Percentiles rank a stretch among this genome's conserved stretches.
phyloP scores from a whole-genome alignment of 352 stramenopile species.

The Phytophthora crassamura region DNA sequence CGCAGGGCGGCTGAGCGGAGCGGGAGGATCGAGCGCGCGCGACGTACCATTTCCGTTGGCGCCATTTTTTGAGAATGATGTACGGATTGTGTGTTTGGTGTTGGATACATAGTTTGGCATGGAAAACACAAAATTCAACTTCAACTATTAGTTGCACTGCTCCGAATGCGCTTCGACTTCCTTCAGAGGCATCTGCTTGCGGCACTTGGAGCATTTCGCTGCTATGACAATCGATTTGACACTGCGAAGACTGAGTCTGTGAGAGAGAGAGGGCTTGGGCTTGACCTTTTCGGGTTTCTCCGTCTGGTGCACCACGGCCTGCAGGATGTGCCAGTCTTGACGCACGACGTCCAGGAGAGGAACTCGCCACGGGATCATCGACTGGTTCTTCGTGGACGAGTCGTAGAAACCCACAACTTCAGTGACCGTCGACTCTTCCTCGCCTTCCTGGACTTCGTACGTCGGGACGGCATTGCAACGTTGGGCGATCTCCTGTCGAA shows the following conservation, averaged over 20 bases:
- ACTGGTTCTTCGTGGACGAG: constrained; percentile 32
- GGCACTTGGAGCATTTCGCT: constrained; percentile 52
- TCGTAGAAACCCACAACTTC: constrained; percentile 34
- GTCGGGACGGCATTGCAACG: constrained; percentile 28
- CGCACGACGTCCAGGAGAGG: constrained; percentile 25
- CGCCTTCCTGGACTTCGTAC: constrained; percentile 11
- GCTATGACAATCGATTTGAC: background rate
- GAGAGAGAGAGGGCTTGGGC: background rate
- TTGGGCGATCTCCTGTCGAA: constrained; percentile 36
- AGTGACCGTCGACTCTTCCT: constrained; percentile 2
- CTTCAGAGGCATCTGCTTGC: constrained; percentile 33
- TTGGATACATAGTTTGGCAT: background rate
- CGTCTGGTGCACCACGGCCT: constrained; percentile 21
- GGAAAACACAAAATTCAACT: constrained; percentile 9
- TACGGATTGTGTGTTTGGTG: too few species aligned
- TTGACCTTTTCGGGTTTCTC: background rate
- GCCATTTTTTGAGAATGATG: too few species aligned
- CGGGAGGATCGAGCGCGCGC: background rate
- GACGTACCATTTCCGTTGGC: constrained; percentile 33
- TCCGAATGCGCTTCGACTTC: constrained; percentile 51
- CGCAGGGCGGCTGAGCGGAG: constrained; percentile 1
- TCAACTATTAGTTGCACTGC: constrained; percentile 32
- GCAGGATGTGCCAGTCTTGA: constrained; percentile 21
- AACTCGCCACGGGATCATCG: constrained; percentile 25
- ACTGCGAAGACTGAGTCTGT: background rate